These are phyloP conservation scores for Septoria linicola DNA, from an alignment of 2,329 filamentous ascomycete species.

Conservation along the genomic window DNA sequence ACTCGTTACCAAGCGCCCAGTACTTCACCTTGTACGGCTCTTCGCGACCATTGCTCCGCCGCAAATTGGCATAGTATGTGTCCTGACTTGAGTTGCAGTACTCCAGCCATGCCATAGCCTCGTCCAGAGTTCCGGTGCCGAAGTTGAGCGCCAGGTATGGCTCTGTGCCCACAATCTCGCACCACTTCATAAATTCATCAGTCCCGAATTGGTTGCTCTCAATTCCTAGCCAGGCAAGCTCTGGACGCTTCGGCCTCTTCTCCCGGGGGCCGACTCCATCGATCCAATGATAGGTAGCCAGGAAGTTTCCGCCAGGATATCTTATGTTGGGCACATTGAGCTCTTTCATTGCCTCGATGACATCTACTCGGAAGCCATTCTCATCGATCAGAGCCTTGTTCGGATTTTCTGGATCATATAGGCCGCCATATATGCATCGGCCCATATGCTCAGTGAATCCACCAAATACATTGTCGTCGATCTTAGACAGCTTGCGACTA, in stretches of 20 bases:
- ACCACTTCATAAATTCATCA: constrained; percentile 84
- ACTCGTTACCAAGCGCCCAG: constrained; percentile 79
- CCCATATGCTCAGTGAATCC: constrained; percentile 92
- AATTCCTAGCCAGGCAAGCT: constrained; percentile 75
- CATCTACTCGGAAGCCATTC: constrained; percentile 75
- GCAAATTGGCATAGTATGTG: constrained; percentile 78
- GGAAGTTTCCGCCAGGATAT: constrained; percentile 82
- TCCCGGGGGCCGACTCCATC: constrained; percentile 76
- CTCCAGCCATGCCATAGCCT: constrained; percentile 74
- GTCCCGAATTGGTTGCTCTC: constrained; percentile 81
- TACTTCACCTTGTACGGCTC: constrained; percentile 82
- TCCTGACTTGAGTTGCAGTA: constrained; percentile 79
- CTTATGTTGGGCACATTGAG: constrained; percentile 73
- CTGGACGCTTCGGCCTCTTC: constrained; percentile 63
- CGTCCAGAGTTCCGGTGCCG: constrained; percentile 63
- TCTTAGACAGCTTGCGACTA: constrained; percentile 64
- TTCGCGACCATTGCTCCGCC: constrained; percentile 70
- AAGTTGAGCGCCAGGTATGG: constrained; percentile 80
- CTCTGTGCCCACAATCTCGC: constrained; percentile 68
- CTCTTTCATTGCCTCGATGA: constrained; percentile 70
- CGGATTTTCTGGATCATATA: constrained; percentile 73
- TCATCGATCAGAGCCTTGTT: constrained; percentile 63
- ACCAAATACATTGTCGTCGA: constrained; percentile 78
- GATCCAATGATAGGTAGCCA: constrained; percentile 81
- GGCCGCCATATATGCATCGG: constrained; percentile 81